phyloP scores from a whole-genome alignment of 2,329 filamentous ascomycete species.

The Neopestalotiopsis rosae region DNA sequence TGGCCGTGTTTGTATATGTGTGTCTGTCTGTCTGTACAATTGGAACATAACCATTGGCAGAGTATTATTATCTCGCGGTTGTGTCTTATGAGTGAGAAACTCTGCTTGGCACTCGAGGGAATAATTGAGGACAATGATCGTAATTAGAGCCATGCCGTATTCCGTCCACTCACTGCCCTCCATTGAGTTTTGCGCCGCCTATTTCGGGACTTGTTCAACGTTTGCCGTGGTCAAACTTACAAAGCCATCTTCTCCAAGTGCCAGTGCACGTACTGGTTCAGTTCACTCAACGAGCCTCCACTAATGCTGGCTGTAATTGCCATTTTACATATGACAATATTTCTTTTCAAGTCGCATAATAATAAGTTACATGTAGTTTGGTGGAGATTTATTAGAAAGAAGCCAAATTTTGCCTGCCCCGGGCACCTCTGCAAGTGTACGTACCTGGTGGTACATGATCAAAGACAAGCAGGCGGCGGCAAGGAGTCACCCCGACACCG shows the following conservation, averaged over 20 bases:
- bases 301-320: not conserved
- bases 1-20: not conserved
- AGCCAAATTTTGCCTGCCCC: too few relatives aligned
- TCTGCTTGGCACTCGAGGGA: not conserved
- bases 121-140: too few relatives aligned
- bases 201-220: slow-evolving; percentile 9
- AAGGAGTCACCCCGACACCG: not conserved
- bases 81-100: slow-evolving; percentile 6
- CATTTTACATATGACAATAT: too few relatives aligned
- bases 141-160: not conserved
- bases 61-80: not conserved
- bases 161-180: slow-evolving; percentile 5
- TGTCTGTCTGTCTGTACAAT: not conserved
- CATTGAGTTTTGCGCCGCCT: slow-evolving; percentile 1
- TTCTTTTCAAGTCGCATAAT: too few relatives aligned
- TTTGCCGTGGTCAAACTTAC: slow-evolving; percentile 9
- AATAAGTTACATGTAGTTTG: too few relatives aligned
- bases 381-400: too few relatives aligned
- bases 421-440: too few relatives aligned
- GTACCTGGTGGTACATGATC: not conserved
- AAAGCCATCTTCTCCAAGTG: not conserved
- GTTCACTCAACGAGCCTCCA: not conserved
- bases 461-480: not conserved
- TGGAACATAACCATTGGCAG: not conserved
- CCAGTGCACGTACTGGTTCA: not conserved